Evolutionary conservation across 1,284 basidiomycete species (phyloP), one percentile per base, ranked within the genome.

Genomic region (Ustilago hordei): DNA sequence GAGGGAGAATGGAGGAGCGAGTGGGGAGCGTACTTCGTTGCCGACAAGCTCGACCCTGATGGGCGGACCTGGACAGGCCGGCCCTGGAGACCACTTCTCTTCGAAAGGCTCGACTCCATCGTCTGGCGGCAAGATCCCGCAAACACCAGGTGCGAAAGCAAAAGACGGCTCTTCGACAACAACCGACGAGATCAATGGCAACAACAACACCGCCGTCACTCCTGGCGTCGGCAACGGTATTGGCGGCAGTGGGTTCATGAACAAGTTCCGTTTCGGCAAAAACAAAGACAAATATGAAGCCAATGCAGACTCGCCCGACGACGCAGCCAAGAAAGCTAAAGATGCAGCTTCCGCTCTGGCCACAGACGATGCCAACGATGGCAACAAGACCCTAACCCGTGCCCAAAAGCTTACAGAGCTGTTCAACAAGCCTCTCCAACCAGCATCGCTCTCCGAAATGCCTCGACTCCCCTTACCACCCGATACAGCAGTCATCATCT

Each of bases 401-500:
- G 45, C 54, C 0, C 43, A 66, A 50, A 56, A 58, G 9, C 83
- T 91, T 32, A 91, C 94, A 81, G 83, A 87, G 2, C 87, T 97
- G 15, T 89, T 95, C 2, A 88, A 91, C 0, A 89, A 90, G 15
- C 89, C 91, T 0, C 88, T 98, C 57, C 89, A 88, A 8, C 93
- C 94, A 5, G 92, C 94, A 0, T 84, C 90, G 0, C 89, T 91
- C 7, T 87, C 86, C 54, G 95, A 98, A 53, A 91, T 90, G 1
- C 95, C 95, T 0, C 88, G 89, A 0, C 83, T 94, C 31, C 78
- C 87, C 4, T 89, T 95, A 38, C 91, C 92, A 0, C 86, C 89
- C 0, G 88, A 91, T 56, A 93, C 92, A 34, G 88, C 90, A 0
- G 86, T 98, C 38, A 88, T 93, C 71, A 92, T 99, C 58, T 92